Conservation (phyloP, 2,329 filamentous ascomycete species). For the Metarhizium guizhouense region DNA sequence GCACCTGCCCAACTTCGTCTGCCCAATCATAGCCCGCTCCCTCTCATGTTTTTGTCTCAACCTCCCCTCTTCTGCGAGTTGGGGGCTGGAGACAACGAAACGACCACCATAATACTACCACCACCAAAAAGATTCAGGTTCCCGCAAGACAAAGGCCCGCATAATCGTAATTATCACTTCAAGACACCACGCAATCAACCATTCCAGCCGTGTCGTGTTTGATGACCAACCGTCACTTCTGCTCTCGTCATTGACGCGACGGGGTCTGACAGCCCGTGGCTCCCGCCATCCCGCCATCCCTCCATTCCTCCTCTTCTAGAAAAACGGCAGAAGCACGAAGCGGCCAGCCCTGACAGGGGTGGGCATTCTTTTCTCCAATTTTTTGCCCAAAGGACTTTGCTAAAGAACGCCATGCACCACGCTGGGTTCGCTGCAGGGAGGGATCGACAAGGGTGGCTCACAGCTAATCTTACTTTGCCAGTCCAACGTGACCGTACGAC, state of each 20-base stretch:
- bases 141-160: too few species aligned
- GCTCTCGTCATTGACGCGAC: not conserved
- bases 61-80: not conserved
- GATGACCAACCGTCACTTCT: not conserved
- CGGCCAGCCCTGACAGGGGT: not conserved
- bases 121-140: too few species aligned
- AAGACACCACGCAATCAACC: not conserved
- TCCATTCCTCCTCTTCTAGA: constrained; percentile 16
- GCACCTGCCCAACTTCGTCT: too few species aligned
- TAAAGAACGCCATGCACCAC: not conserved
- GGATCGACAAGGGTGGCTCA: constrained; percentile 1
- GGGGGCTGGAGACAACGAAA: not conserved
- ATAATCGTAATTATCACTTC: not conserved
- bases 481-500: constrained; percentile 9
- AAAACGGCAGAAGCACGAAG: constrained; percentile 19
- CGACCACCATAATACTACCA: too few species aligned
- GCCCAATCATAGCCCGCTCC: too few species aligned
- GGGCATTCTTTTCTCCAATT: not conserved
- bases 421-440: constrained; percentile 1
- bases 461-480: constrained; percentile 3
- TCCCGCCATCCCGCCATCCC: not conserved
- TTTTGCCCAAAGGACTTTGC: not conserved
- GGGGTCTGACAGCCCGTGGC: not conserved
- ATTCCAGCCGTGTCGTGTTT: not conserved
- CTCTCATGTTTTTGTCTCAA: too few species aligned